Evolutionary conservation across 1,139 yeast species (phyloP), one percentile per base, ranked within the genome.

Genomic region (Blastobotrys illinoisensis): DNA sequence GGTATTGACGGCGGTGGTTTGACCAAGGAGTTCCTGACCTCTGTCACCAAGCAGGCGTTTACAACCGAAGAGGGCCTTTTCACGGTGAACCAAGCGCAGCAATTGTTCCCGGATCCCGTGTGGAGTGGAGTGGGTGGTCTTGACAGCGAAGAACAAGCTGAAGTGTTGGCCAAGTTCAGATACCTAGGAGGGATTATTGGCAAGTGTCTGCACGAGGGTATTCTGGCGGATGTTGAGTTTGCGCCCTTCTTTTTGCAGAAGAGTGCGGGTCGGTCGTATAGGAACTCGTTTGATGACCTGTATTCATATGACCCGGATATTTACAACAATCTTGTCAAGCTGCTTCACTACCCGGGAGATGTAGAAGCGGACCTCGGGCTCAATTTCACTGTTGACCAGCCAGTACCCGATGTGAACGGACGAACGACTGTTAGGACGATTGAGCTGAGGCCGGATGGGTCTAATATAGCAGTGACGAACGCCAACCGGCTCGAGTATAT

Each of bases 1-100:
- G 99, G 99, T 0, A 86, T 93, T 53, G 99, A 93, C 70, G 99
- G 99, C 4, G 99, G 99, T 9, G 99, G 99, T 1, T 75, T 93
- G 20, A 91, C 98, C 0, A 91, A 93, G 67, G 99, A 93, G 64
- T 85, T 93, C 61, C 72, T 93, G 54, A 89, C 93, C 1, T 76
- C 86, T 50, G 84, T 89, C 0, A 81, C 86, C 1, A 74, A 74
- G 9, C 89, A 86, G 60, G 95, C 88, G 0, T 87, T 91, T 61
- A 69, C 73, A 20, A 72, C 65, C 67, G 73, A 67, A 54, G 67
- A 65, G 20, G 76, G 74, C 14, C 70, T 82, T 40, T 82, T 86
- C 60, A 80, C 77, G 49, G 79, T 83, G 4, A 82, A 79, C 16
- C 74, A 74, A 1, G 74, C 82, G 58, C 85, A 82, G 60, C 78